Evolutionary conservation across 2,329 filamentous ascomycete genomes (phyloP), one percentile per base, ranked within the genome.

Genomic region (Teratosphaeria viscida): DNA sequence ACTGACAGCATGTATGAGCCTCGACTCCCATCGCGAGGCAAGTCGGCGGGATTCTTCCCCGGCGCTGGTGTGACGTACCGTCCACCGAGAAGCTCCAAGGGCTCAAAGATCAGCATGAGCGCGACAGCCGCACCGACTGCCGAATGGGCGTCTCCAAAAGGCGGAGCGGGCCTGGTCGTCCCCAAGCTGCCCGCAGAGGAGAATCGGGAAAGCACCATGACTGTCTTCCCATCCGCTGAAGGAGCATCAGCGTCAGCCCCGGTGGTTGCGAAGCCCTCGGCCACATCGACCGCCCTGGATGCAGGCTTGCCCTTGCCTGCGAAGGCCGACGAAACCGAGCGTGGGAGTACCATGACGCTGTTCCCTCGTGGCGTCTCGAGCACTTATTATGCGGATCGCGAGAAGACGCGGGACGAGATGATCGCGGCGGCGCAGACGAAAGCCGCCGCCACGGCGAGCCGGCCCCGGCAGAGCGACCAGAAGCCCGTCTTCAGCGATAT

Each of bases 401-500:
- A 66, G 29, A 62, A 62, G 29, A 63, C 55, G 35, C 56, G 75
- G 72, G 52, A 54, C 70, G 79, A 53, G 26, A 35, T 23, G 14
- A 53, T 23, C 7, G 57, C 27, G 11, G 14, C 34, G 19, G 56
- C 37, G 23, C 23, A 57, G 39, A 12, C n/a, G 12, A 49, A 27
- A 34, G 27, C 29, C 29, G 29, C 29, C 29, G 7, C 23, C 16
- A 27, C 43, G 57, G 11, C 5, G 7, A n/a, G 11, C 32, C 19
- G 43, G 12, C 55, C 32, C 60, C 81, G 76, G 68, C 53, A 74
- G 72, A 57, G 79, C 81, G 55, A 29, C 77, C 54, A 58, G 59
- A 60, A 64, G 57, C 54, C 65, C 2, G 55, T 56, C 55, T 63
- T 64, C 49, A 64, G 59, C 37, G 88, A 91, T 71, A 89, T 91